Conservation (phyloP, 768 basidiomycete species). For the Mycena alexandri region DNA sequence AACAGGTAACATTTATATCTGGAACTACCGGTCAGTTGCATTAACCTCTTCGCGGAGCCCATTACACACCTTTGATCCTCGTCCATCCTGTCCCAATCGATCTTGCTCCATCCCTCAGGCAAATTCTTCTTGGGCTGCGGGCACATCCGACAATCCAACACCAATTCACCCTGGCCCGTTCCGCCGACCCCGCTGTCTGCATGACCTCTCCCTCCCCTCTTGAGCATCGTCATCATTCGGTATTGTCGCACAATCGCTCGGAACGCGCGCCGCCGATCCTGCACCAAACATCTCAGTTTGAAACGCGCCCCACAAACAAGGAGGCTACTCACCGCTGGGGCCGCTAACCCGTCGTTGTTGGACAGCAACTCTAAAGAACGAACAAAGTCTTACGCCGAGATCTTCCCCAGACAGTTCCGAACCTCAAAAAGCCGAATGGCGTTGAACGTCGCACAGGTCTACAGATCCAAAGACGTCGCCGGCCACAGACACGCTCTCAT, state of each 20-base stretch:
- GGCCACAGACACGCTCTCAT: conserved; percentile 15
- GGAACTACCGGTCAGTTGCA: background rate
- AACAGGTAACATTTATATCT: background rate
- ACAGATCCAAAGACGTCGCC: conserved; percentile 7
- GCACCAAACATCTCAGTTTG: no score
- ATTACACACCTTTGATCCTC: background rate
- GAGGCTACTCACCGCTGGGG: background rate
- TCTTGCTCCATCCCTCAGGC: background rate
- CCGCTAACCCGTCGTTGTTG: conserved; percentile 8
- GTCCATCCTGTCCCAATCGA: background rate
- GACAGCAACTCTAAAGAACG: background rate
- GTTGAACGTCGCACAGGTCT: no score
- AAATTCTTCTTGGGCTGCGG: conserved; percentile 24
- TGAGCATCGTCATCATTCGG: conserved; percentile 19
- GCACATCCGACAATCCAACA: conserved; percentile 23
- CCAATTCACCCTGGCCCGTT: conserved; percentile 11
- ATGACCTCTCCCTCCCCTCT: conserved; percentile 17
- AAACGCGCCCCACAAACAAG: no score
- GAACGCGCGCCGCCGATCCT: conserved; percentile 8
- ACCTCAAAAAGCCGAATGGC: conserved; percentile 4
- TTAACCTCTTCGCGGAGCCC: no score
- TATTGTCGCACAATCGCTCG: no score
- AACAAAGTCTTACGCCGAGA: conserved; percentile 24
- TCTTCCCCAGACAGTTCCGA: conserved; percentile 11
- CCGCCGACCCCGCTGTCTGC: conserved; percentile 2